A percentile compares a stretch with the other conserved stretches of the same genome.
Conservation (phyloP, 805 yeast species). For the Wickerhamiella azymoides region DNA sequence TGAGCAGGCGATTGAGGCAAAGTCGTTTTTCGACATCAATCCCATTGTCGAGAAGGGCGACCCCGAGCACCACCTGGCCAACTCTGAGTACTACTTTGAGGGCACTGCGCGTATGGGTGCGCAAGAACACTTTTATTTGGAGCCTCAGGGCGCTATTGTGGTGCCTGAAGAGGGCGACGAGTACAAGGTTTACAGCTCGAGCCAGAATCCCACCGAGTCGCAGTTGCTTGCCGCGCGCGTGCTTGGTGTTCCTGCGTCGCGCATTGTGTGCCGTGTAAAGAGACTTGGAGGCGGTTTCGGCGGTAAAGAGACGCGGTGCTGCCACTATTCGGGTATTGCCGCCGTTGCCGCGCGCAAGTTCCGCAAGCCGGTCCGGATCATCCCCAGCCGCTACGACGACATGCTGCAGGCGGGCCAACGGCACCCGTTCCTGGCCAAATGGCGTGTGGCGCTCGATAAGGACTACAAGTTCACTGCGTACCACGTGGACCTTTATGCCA, state of each 20-base stretch:
- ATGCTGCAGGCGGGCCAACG: constrained; percentile 35
- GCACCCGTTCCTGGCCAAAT: constrained; percentile 33
- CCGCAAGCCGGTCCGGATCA: constrained; percentile 31
- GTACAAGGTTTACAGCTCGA: constrained; percentile 31
- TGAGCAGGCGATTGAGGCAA: constrained; percentile 32
- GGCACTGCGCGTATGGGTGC: constrained; percentile 32
- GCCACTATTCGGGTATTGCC: constrained; percentile 29
- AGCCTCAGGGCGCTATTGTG: constrained; percentile 32
- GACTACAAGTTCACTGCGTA: constrained; percentile 30
- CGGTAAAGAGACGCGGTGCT: constrained; percentile 34
- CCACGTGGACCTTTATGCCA: constrained; percentile 30
- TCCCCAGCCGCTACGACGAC: constrained; percentile 31
- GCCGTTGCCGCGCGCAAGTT: constrained; percentile 33
- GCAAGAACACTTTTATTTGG: constrained; percentile 38
- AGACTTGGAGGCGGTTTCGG: constrained; percentile 40
- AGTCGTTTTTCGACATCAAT: constrained; percentile 28
- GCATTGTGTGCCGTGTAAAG: constrained; percentile 31
- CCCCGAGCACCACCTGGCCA: constrained; percentile 27
- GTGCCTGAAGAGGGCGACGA: constrained; percentile 35
- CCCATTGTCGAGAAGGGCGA: constrained; percentile 30
- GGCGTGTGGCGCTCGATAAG: constrained; percentile 32
- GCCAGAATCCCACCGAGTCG: constrained; percentile 35
- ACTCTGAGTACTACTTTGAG: constrained; percentile 26
- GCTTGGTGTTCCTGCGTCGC: constrained; percentile 31
- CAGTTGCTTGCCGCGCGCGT: constrained; percentile 32